Evolutionary conservation across 1,284 basidiomycete genomes (phyloP), one percentile per base, ranked within the genome.

Genomic region (Thelephora terrestris): DNA sequence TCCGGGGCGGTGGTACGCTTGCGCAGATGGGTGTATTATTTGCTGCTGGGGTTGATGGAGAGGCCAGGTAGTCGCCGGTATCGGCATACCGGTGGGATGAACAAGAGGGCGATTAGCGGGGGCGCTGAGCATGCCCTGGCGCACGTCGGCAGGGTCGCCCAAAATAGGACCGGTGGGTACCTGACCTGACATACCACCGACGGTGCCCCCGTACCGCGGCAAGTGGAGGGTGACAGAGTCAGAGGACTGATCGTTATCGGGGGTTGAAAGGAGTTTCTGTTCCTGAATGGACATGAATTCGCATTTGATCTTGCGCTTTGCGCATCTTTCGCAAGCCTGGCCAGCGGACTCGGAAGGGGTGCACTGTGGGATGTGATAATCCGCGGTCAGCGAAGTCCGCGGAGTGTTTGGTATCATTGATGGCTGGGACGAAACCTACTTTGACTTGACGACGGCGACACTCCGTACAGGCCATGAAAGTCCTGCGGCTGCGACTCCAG

Each of bases 371-470:
- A 39, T 12, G 24, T 10, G 12, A 32, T 32, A 14, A 10, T 10
- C 29, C 29, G n/a, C 16, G 21, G 25, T 42, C 6, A 42, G 39
- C 4, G 18, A 16, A 10, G 18, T 12, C 38, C 38, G 10, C 39
- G 25, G 39, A 21, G 16, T 21, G 2, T 42, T 5, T 12, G 12
- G n/a, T 18, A 42, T 10, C 10, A 21, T 2, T 20, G n/a, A 42
- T n/a, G 18, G 20, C 17, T n/a, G 25, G 21, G 21, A 42, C 10
- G 21, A 25, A 16, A 50, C 59, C 40, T 51, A 74, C 77, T 64
- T 73, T 76, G 47, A 78, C 69, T 60, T 79, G 77, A 10, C 72
- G 68, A 35, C 62, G 58, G n/a, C 77, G 71, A 56, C 77, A 79
- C 50, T 65, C 63, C 1, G 61, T 64, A 58, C 77, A 79, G 9